Conservation (phyloP, 257 asterid genomes). For the Solanum acaule region DNA sequence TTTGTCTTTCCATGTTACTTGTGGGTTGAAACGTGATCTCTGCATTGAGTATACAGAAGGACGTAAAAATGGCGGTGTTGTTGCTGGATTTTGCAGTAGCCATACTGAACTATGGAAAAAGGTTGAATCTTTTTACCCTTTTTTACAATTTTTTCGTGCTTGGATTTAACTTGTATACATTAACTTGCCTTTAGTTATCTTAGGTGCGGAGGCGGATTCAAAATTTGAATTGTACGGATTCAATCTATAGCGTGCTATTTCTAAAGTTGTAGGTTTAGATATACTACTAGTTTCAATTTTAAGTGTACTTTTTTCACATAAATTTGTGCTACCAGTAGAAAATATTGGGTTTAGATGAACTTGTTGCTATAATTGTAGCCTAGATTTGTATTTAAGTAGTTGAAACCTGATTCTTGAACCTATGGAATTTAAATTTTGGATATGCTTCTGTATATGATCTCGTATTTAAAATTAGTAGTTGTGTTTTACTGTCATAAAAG, state of each 20-base stretch:
- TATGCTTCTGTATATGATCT: rapidly evolving
- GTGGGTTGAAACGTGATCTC: conserved; percentile 60
- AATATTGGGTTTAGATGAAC: background rate
- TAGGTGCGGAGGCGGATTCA: background rate
- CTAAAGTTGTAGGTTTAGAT: background rate
- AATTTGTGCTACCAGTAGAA: background rate
- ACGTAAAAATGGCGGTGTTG: conserved; percentile 47
- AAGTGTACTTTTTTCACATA: background rate
- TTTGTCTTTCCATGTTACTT: conserved; percentile 61
- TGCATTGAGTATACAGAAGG: conserved; percentile 60
- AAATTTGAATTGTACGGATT: background rate
- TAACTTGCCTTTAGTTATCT: background rate
- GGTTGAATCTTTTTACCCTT: conserved; percentile 19
- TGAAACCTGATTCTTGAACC: background rate
- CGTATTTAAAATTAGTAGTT: background rate
- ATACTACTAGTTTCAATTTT: background rate
- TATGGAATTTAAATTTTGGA: background rate
- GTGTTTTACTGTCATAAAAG: background rate
- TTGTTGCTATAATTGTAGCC: background rate
- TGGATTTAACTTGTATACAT: background rate
- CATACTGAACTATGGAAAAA: conserved; percentile 79
- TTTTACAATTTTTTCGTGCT: background rate
- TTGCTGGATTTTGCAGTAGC: conserved; percentile 62
- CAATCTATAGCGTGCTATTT: background rate
- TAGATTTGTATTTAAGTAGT: background rate